Evolutionary conservation across 306 rosid species (phyloP), one percentile per base, ranked within the genome.

Genomic region (Acacia crassicarpa): DNA sequence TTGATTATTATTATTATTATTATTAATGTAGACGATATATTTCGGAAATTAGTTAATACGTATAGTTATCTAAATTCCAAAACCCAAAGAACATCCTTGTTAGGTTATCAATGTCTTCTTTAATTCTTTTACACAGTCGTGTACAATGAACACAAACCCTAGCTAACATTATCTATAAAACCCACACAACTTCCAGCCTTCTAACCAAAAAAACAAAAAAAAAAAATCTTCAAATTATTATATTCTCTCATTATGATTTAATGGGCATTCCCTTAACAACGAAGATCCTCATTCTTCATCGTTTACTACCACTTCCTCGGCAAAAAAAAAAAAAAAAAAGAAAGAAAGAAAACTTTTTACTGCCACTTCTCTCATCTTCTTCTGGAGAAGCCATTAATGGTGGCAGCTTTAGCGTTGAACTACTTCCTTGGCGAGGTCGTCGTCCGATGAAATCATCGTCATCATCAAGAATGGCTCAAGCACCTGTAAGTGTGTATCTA

Each of bases 401-500:
- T 61, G 87, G 84, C 1, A 78, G 88, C 0, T 87, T 87, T 62
- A 84, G 59, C 15, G 84, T 80, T 9, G 68, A 87, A 32, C 51
- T 87, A 16, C 65, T 84, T n/a, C 65, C 53, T n/a, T 58, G n/a
- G 45, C 4, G 11, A 63, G 40, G 41, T 63, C 27, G 11, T 20
- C 41, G 61, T 54, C 68, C 68, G 4, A 13, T 27, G 68, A 62
- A 62, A 40, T 2, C 7, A 1, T 19, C 23, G 0, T 56, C 63
- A 40, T 0, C 49, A 10, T 4, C 73, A 40, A 14, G 6, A 13
- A 14, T 14, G 4, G 30, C 67, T 0, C 66, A 51, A 61, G 59
- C 76, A 16, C 71, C 73, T 6, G 12, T 48, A 14, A 22, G 13
- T 20, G 77, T 84, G 4, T 73, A 83, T 46, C 75, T 44, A 7